phyloP scores from a whole-genome alignment of 345 rosid species.

The Brassica cretica region DNA sequence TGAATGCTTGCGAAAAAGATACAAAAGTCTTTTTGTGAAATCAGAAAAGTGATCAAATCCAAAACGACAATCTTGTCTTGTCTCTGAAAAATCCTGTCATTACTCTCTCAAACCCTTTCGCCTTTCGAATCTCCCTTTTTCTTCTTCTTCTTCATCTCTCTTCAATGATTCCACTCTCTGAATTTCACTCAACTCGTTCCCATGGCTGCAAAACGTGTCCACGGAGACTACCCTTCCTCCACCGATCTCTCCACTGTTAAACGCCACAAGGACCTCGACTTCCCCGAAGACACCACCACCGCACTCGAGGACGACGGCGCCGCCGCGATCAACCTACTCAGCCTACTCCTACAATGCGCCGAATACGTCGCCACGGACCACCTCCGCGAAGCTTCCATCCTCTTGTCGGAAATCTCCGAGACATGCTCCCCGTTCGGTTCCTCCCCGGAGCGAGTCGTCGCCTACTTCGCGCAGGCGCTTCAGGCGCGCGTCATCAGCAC shows the following conservation, averaged over 20 bases:
- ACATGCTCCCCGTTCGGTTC: constrained; percentile 87
- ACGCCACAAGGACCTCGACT: constrained; percentile 48
- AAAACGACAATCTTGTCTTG: constrained; percentile 34
- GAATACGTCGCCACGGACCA: constrained; percentile 82
- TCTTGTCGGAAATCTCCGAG: constrained; percentile 74
- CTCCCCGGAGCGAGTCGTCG: constrained; percentile 85
- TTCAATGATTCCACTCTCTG: constrained; percentile 26
- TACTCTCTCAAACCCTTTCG: constrained; percentile 50
- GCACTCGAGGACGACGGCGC: constrained; percentile 29
- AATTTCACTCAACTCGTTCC: constrained; percentile 15
- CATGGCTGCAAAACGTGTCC: constrained; percentile 47
- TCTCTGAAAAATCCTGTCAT: constrained; percentile 32
- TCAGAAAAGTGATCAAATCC: constrained; percentile 15
- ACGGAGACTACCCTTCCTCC: constrained; percentile 37
- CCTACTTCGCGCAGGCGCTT: constrained; percentile 82
- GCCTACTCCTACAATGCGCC: constrained; percentile 88
- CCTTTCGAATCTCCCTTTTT: constrained; percentile 46
- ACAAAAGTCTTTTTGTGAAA: background rate
- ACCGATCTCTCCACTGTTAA: constrained; percentile 53
- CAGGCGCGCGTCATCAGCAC: constrained; percentile 87
- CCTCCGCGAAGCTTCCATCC: constrained; percentile 66
- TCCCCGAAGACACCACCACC: constrained; percentile 37
- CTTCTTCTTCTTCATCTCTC: constrained; percentile 22
- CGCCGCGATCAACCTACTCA: constrained; percentile 56
- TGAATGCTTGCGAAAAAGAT: constrained; percentile 1